A percentile compares a stretch with the other conserved stretches of the same genome.
Conservation (phyloP, 495 filamentous ascomycete species). For the Talaromyces proteolyticus region DNA sequence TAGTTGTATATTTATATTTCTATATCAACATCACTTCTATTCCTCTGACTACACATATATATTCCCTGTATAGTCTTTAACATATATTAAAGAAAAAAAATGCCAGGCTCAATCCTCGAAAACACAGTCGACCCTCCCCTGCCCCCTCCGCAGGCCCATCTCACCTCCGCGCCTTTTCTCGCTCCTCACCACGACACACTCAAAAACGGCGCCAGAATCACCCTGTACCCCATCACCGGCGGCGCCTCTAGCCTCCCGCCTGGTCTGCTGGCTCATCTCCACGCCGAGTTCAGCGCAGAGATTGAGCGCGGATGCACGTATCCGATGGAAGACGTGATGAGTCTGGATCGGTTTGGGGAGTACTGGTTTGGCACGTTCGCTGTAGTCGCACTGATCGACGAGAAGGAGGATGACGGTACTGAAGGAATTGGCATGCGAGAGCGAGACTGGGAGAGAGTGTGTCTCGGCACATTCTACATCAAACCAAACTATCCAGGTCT, state of each 20-base stretch:
- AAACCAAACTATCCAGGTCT: slow-evolving; percentile 97
- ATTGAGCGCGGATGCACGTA: slow-evolving; percentile 91
- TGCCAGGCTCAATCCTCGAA: slow-evolving; percentile 63
- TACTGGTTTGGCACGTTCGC: slow-evolving; percentile 97
- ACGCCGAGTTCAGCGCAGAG: slow-evolving; percentile 78
- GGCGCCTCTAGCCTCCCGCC: slow-evolving; percentile 57
- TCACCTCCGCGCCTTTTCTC: slow-evolving; percentile 52
- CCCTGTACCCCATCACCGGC: slow-evolving; percentile 66
- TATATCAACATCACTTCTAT: no score
- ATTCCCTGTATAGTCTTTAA: no score
- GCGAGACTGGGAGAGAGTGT: slow-evolving; percentile 74
- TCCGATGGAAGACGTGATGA: slow-evolving; percentile 77
- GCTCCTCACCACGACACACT: slow-evolving; percentile 72
- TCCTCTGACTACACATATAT: no score
- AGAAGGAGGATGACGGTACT: slow-evolving; percentile 48
- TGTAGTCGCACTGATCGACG: slow-evolving; percentile 78
- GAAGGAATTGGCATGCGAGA: slow-evolving; percentile 35
- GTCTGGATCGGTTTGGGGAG: slow-evolving; percentile 62
- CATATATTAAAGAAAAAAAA: slow-evolving; percentile 11
- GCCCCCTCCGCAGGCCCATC: slow-evolving; percentile 48
- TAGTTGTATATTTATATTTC: no score
- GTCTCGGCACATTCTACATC: slow-evolving; percentile 93
- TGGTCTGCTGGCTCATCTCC: slow-evolving; percentile 57
- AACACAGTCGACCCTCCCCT: slow-evolving; percentile 53
- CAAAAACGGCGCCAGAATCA: slow-evolving; percentile 65